Evolutionary conservation across 371 early-diverging fungal genomes (phyloP).

Genomic region (Globomyces sp.): DNA sequence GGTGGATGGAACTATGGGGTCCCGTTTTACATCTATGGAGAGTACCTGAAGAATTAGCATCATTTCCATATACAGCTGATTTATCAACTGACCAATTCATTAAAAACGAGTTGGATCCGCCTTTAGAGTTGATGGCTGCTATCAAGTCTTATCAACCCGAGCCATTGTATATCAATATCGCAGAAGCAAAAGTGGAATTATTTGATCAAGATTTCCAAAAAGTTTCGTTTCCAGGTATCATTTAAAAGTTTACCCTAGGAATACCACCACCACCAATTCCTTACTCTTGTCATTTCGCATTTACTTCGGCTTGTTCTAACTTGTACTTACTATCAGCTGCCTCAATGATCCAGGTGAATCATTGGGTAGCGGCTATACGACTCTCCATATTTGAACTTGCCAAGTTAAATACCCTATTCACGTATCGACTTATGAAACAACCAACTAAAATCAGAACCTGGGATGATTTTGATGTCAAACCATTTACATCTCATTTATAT

Average conservation of each 20-base stretch:
- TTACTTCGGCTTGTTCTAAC: constrained; percentile 39
- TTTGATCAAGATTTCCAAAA: constrained; percentile 31
- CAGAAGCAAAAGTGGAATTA: constrained; percentile 36
- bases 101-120: constrained; percentile 33
- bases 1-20: constrained; percentile 38
- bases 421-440: constrained; percentile 30
- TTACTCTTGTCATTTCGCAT: constrained; percentile 39
- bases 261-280: constrained; percentile 43
- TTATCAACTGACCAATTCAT: constrained; percentile 35
- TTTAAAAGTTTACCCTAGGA: background rate
- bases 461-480: constrained; percentile 32
- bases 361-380: constrained; percentile 44
- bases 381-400: constrained; percentile 41
- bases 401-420: constrained; percentile 39
- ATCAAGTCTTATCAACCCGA: constrained; percentile 30
- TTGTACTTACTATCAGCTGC: constrained; percentile 33
- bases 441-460: constrained; percentile 26
- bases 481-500: constrained; percentile 28
- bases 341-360: constrained; percentile 43
- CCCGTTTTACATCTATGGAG: constrained; percentile 34
- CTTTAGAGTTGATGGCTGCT: constrained; percentile 26
- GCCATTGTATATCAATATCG: constrained; percentile 30
- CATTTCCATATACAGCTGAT: constrained; percentile 28
- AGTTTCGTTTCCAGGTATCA: constrained; percentile 8
- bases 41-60: constrained; percentile 34